Evolutionary conservation across 176 grass and related monocot species (phyloP), one percentile per base, ranked within the genome.

Genomic region (Oryza longistaminata): DNA sequence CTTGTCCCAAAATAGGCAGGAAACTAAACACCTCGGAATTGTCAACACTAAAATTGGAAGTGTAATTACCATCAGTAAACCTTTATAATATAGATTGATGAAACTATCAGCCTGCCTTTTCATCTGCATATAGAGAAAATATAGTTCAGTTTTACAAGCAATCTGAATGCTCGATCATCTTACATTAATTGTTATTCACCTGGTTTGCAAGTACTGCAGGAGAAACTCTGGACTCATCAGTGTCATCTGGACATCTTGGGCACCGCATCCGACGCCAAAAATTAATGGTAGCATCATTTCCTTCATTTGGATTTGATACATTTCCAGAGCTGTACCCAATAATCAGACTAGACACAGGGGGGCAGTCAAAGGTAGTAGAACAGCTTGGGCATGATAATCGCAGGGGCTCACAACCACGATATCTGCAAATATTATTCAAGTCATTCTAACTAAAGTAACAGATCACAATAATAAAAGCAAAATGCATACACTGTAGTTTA

Each of bases 21-120:
- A 34, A 74, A 42, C 43, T 17, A 42, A 62, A 34, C 25, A 33
- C 7, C 8, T 83, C 13, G 19, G 34, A 75, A 79, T 50, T 39
- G 3, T 35, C 16, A 44, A 70, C 29, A 52, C 0, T 0, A 39
- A 81, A 85, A 70, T 49, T 4, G 37, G 84, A 74, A 87, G 3
- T 66, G 43, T 42, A 64, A 73, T 89, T 92, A 99, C 97, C 92
- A 88, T 89, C 86, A 92, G 88, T 77, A 92, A 68, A 73, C 93
- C 88, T 89, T 96, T 94, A 55, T 99, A 99, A 83, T 96, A 99
- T 9, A 81, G 78, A 39, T 62, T 91, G 62, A 94, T 94, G 76
- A 96, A 96, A 92, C 80, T 91, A 80, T 99, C 97, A 86, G 88
- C 93, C 76, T 94, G 97, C 61, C 97, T 94, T 90, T 99, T 99